Base-by-base conservation (phyloP, 2,329 filamentous ascomycete species). In the Neonectria coccinea region DNA sequence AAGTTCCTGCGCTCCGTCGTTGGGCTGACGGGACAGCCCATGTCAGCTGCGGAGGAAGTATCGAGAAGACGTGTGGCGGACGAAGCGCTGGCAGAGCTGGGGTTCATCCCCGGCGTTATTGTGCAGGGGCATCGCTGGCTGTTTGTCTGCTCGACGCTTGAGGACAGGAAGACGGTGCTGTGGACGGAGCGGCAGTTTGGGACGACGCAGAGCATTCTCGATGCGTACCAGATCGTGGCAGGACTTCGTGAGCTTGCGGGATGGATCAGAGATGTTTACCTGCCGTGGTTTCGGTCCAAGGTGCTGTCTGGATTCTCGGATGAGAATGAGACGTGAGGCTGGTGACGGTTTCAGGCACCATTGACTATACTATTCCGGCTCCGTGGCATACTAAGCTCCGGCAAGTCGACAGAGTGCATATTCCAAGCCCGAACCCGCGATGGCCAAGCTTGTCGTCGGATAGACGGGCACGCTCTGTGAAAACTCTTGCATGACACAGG, bases 91-190 rank as follows among this genome's bases (percentile, higher is more conserved):
- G 18, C 51, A 33, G n/a, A 51, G 22, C 48, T 65, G 14, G 29
- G 16, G 3, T 68, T 66, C 18, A 56, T 68, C 10, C 63, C 63
- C 2, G 59, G 56, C 14, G 31, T 68, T 11, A 64, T 68, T n/a
- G 53, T 68, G n/a, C 48, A 60, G 36, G 63, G 63, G 10, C 47
- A 63, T 18, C 36, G 41, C 16, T 68, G 55, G 63, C 47, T 48
- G 10, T 58, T 66, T 22, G 57, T 66, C 10, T 42, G 59, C 11
- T 67, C 64, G 10, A 68, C 66, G 4, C 48, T 42, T 9, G 60
- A 67, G 22, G 31, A 39, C 9, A 20, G 33, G 14, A 67, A 62
- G 29, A 67, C 55, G n/a, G 20, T 58, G 11, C 50, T 66, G 22
- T 66, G 60, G 60, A 55, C 36, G 42, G 56, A 66, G 31, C 45